Evolutionary conservation across 805 yeast species (phyloP).

Genomic region (Saccharomycopsis vini): DNA sequence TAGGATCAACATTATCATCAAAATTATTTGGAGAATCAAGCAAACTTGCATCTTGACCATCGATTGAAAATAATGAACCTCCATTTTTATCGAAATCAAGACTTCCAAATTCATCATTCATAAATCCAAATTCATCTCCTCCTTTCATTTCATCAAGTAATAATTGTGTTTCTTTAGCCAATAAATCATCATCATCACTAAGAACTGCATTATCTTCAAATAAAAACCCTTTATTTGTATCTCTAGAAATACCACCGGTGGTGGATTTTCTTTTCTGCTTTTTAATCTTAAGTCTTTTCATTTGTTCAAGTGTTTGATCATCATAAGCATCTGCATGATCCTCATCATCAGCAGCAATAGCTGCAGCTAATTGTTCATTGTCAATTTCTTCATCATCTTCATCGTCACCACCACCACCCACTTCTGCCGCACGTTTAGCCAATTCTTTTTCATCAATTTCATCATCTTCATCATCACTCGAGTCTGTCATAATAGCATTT

Average conservation of each 20-base stretch:
- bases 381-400: constrained; percentile 26
- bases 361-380: constrained; percentile 30
- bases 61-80: background rate
- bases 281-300: constrained; percentile 12
- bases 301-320: constrained; percentile 17
- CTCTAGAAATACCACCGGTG: too few relatives aligned
- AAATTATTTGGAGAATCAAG: background rate
- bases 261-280: too few relatives aligned
- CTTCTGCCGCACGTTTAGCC: constrained; percentile 26
- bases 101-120: constrained; percentile 4
- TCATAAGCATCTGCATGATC: constrained; percentile 18
- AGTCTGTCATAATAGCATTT: constrained; percentile 21
- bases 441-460: constrained; percentile 31
- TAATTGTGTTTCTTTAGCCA: constrained; percentile 17
- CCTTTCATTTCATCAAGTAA: constrained; percentile 14
- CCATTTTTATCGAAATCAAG: background rate
- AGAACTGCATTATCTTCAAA: constrained; percentile 6
- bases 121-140: constrained; percentile 7
- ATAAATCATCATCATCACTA: constrained; percentile 22
- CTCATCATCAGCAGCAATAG: constrained; percentile 24
- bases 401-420: constrained; percentile 19
- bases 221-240: background rate
- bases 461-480: constrained; percentile 31
- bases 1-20: background rate
- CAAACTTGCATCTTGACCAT: background rate